A percentile compares a stretch with the other conserved stretches of the same genome.
phyloP scores from a whole-genome alignment of 768 basidiomycete genomes.

The Collybiopsis confluens region DNA sequence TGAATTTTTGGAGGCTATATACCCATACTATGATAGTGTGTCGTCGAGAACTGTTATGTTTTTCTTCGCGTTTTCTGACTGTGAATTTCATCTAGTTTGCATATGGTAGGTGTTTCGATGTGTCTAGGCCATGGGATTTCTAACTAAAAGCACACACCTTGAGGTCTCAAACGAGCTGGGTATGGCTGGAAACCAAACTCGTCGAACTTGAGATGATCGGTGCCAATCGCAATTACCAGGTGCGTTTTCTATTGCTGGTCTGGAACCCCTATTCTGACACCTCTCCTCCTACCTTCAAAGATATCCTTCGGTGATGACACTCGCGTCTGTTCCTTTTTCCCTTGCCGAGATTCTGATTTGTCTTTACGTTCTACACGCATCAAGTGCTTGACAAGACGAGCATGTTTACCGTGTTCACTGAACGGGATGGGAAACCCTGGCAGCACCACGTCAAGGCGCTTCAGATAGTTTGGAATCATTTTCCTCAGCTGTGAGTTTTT shows the following conservation, averaged over 20 bases:
- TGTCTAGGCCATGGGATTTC: too few species aligned
- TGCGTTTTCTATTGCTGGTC: slow-evolving; percentile 18
- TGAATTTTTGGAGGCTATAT: slow-evolving; percentile 75
- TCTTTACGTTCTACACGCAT: neutral
- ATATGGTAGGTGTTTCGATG: slow-evolving; percentile 57
- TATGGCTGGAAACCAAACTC: slow-evolving; percentile 85
- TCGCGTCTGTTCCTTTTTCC: neutral
- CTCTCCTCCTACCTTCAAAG: neutral
- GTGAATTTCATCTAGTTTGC: slow-evolving; percentile 42
- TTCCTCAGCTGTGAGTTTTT: slow-evolving; percentile 67
- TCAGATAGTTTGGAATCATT: slow-evolving; percentile 84
- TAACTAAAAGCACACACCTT: neutral
- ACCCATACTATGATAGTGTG: slow-evolving; percentile 77
- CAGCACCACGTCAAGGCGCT: slow-evolving; percentile 79
- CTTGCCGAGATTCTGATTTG: neutral
- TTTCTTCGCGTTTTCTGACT: neutral
- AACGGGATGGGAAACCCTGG: slow-evolving; percentile 68
- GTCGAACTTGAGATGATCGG: slow-evolving; percentile 86
- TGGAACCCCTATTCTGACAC: neutral
- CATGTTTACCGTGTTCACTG: slow-evolving; percentile 87
- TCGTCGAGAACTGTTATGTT: neutral
- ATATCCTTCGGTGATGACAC: slow-evolving; percentile 8
- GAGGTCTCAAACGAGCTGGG: slow-evolving; percentile 85
- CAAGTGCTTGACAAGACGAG: slow-evolving; percentile 81
- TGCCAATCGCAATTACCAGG: slow-evolving; percentile 64